Evolutionary conservation across 2,329 filamentous ascomycete genomes (phyloP).

Genomic region (Beauveria medogensis): DNA sequence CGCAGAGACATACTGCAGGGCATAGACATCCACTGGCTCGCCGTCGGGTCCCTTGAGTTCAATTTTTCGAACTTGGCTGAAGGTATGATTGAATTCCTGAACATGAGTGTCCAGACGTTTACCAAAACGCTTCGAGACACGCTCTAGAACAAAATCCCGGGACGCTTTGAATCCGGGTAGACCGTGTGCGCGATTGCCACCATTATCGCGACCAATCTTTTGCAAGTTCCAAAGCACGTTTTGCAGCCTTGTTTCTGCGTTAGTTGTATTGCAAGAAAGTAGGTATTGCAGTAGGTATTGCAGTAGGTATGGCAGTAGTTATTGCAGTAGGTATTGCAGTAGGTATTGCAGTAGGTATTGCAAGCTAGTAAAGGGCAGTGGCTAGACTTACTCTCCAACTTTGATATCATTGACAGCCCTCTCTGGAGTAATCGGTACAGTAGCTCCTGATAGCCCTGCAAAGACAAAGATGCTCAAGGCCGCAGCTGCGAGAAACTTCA

Average conservation of each 20-base stretch:
- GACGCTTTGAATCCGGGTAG: slow-evolving; percentile 51
- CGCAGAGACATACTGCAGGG: slow-evolving; percentile 38
- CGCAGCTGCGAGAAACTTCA: neutral
- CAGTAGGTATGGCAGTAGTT: too few species aligned
- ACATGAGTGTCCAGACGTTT: slow-evolving; percentile 35
- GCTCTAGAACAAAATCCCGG: slow-evolving; percentile 46
- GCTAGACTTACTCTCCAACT: slow-evolving; percentile 21
- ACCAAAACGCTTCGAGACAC: slow-evolving; percentile 29
- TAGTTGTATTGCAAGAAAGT: neutral
- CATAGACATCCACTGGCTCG: slow-evolving; percentile 31
- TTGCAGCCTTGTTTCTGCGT: slow-evolving; percentile 33
- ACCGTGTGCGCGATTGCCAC: slow-evolving; percentile 53
- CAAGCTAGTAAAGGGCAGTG: neutral
- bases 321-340: neutral
- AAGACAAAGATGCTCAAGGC: neutral
- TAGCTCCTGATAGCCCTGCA: neutral
- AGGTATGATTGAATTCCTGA: slow-evolving; percentile 40
- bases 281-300: neutral
- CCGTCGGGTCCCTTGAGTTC: slow-evolving; percentile 29
- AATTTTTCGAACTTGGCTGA: slow-evolving; percentile 34
- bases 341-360: neutral
- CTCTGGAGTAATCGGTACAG: slow-evolving; percentile 20
- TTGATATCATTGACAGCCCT: slow-evolving; percentile 28
- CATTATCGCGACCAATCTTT: slow-evolving; percentile 45
- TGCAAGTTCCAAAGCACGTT: slow-evolving; percentile 46